phyloP scores from a whole-genome alignment of 495 filamentous ascomycete genomes.

The Podospora appendiculata region DNA sequence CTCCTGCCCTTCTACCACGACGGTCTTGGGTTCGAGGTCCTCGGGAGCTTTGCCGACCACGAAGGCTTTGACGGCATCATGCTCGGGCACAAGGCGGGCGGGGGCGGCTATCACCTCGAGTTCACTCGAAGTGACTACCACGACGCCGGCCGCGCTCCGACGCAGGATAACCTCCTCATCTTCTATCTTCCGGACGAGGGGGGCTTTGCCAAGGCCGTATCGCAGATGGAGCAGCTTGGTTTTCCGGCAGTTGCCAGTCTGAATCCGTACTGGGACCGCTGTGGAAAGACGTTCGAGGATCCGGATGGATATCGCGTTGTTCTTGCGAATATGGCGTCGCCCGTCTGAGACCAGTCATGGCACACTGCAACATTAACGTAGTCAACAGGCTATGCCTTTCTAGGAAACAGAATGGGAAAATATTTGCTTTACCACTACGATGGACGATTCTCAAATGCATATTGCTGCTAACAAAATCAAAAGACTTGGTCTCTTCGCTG shows the following conservation, averaged over 20 bases:
- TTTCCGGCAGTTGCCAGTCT: constrained; percentile 18
- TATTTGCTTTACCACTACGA: too few species aligned
- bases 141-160: constrained; percentile 20
- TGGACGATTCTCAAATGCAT: too few species aligned
- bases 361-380: too few species aligned
- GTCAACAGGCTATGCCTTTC: too few species aligned
- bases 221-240: constrained; percentile 15
- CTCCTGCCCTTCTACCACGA: constrained; percentile 26
- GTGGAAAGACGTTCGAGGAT: constrained; percentile 29
- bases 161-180: constrained; percentile 26
- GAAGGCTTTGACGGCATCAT: constrained; percentile 26
- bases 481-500: too few species aligned
- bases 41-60: constrained; percentile 17
- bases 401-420: too few species aligned
- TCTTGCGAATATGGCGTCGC: constrained; percentile 22
- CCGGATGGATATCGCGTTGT: constrained; percentile 27
- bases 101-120: constrained; percentile 20
- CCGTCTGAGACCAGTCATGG: too few species aligned
- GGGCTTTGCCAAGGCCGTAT: constrained; percentile 12
- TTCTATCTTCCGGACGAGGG: constrained; percentile 22
- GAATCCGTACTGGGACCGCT: constrained; percentile 28
- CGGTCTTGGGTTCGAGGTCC: constrained; percentile 22
- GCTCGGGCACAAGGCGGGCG: constrained; percentile 15
- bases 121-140: constrained; percentile 20
- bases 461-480: too few species aligned